These are phyloP conservation scores for Penstemon davidsonii DNA, from an alignment of 257 asterid genomes.

Conservation along the genomic window DNA sequence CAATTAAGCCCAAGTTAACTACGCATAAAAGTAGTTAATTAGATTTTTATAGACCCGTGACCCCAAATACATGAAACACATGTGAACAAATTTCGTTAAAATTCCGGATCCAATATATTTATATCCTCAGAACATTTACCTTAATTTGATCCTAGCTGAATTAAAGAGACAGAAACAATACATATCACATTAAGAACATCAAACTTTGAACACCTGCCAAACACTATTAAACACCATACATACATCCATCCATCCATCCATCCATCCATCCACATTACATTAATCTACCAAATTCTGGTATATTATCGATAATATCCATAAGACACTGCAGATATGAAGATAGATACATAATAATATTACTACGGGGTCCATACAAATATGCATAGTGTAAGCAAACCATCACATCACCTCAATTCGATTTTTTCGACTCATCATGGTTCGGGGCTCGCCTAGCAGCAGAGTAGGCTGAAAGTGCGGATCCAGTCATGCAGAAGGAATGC, in stretches of 20 bases:
- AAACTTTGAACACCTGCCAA: background rate
- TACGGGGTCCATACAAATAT: slow-evolving; percentile 11
- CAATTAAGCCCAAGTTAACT: no score
- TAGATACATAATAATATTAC: background rate
- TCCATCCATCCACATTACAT: background rate
- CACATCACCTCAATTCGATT: slow-evolving; percentile 25
- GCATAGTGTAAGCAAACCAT: background rate
- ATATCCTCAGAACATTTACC: no score
- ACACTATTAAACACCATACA: background rate
- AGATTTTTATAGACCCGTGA: background rate
- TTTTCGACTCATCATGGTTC: slow-evolving; percentile 14
- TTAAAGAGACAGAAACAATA: background rate
- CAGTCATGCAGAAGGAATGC: slow-evolving; percentile 52
- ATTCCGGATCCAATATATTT: background rate
- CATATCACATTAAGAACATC: background rate
- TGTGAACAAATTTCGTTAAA: no score
- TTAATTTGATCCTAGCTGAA: no score
- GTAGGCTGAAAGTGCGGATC: slow-evolving; percentile 62
- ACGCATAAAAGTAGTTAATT: background rate
- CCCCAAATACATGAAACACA: background rate
- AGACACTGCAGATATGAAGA: background rate
- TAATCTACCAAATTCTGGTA: slow-evolving; percentile 3
- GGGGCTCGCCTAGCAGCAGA: slow-evolving; percentile 43
- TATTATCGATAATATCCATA: slow-evolving; percentile 15
- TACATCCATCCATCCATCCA: slow-evolving; percentile 9